These are phyloP conservation scores for Tetrapyrgos nigripes DNA, from an alignment of 1,284 basidiomycete species.

Conservation along the genomic window DNA sequence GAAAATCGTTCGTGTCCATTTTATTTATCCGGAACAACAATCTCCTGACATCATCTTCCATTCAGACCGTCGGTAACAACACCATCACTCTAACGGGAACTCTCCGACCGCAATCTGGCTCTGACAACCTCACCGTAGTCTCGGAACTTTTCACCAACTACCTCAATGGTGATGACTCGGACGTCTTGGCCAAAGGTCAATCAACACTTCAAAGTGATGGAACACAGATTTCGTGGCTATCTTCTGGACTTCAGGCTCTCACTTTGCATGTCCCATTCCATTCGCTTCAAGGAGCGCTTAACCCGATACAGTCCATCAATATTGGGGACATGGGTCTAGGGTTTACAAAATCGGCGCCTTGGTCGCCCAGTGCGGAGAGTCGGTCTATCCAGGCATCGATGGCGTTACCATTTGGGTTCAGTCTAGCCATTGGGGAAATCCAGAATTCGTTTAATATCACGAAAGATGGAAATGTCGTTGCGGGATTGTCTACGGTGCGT, in stretches of 20 bases:
- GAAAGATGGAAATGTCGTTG: slow-evolving; percentile 56
- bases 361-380: slow-evolving; percentile 65
- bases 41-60: not conserved
- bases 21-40: not conserved
- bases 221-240: slow-evolving; percentile 71
- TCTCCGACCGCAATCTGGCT: slow-evolving; percentile 60
- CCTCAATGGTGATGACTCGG: slow-evolving; percentile 68
- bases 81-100: slow-evolving; percentile 64
- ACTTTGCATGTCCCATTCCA: slow-evolving; percentile 68
- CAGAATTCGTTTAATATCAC: slow-evolving; percentile 71
- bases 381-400: slow-evolving; percentile 65
- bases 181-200: slow-evolving; percentile 65
- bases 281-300: slow-evolving; percentile 54
- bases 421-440: slow-evolving; percentile 67
- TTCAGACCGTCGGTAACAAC: slow-evolving; percentile 59
- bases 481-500: slow-evolving; percentile 60
- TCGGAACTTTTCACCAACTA: slow-evolving; percentile 78
- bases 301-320: slow-evolving; percentile 71
- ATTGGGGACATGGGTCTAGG: slow-evolving; percentile 69
- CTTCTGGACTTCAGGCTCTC: slow-evolving; percentile 64
- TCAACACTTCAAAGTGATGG: slow-evolving; percentile 64
- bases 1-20: slow-evolving; percentile 48
- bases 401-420: slow-evolving; percentile 83
- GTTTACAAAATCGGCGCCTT: slow-evolving; percentile 64
- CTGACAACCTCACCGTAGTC: slow-evolving; percentile 56